A percentile compares a stretch with the other conserved stretches of the same genome.
These are phyloP conservation scores for Macroventuria anomochaeta DNA, from an alignment of 2,329 filamentous ascomycete genomes.

Conservation along the genomic window DNA sequence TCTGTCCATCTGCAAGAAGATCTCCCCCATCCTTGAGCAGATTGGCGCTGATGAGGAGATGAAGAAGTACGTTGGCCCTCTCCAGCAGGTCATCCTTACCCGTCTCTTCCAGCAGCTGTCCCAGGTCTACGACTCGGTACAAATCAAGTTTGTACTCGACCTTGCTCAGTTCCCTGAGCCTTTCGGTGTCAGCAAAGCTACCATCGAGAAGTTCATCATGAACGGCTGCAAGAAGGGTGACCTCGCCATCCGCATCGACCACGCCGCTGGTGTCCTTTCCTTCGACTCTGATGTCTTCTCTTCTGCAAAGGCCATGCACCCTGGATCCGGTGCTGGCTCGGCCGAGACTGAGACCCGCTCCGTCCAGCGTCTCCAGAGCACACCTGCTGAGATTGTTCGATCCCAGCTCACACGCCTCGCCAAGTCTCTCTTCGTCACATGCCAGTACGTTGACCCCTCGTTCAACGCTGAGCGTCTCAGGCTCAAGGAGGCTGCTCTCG, in stretches of 20 bases:
- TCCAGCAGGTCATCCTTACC: constrained; percentile 98
- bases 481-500: constrained; percentile 79
- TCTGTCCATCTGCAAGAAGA: constrained; percentile 98
- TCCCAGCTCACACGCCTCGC: constrained; percentile 91
- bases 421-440: constrained; percentile 89
- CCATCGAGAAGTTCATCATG: constrained; percentile 99
- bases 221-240: constrained; percentile 99
- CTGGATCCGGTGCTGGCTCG: constrained; percentile 82
- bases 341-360: constrained; percentile 83
- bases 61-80: constrained; percentile 93
- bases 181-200: constrained; percentile 87
- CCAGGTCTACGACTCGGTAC: constrained; percentile 98
- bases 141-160: constrained; percentile 89
- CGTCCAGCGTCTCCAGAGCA: constrained; percentile 95
- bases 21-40: constrained; percentile 91
- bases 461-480: constrained; percentile 83
- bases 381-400: constrained; percentile 95
- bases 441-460: constrained; percentile 91
- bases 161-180: constrained; percentile 96
- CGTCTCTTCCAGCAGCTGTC: constrained; percentile 98
- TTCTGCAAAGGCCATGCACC: constrained; percentile 88
- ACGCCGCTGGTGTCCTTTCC: constrained; percentile 91
- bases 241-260: constrained; percentile 92
- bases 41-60: constrained; percentile 94
- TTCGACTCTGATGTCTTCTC: constrained; percentile 99